phyloP scores from a whole-genome alignment of 2,329 filamentous ascomycete species.

The Orbilia oligospora region DNA sequence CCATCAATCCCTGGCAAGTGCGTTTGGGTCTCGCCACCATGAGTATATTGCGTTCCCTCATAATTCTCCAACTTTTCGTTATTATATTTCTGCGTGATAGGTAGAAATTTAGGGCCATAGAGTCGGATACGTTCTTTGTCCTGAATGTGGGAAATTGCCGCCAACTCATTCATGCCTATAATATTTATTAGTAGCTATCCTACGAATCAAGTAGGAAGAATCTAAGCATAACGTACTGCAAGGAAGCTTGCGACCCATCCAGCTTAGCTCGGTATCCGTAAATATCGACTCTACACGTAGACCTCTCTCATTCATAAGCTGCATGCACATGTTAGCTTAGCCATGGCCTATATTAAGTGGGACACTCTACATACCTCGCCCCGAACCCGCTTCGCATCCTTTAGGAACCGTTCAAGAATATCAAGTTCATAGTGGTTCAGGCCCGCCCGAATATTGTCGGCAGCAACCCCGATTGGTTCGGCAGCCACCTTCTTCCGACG shows the following conservation, averaged over 20 bases:
- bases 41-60: conserved; percentile 47
- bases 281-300: conserved; percentile 71
- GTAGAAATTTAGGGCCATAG: conserved; percentile 53
- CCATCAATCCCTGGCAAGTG: conserved; percentile 26
- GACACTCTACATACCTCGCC: conserved; percentile 70
- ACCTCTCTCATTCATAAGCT: conserved; percentile 51
- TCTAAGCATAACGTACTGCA: conserved; percentile 66
- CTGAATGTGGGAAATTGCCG: conserved; percentile 74
- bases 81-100: conserved; percentile 43
- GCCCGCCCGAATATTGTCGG: conserved; percentile 69
- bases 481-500: conserved; percentile 64
- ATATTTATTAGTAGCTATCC: neutral
- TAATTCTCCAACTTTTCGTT: conserved; percentile 57
- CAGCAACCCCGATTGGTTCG: conserved; percentile 75
- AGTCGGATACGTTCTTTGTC: conserved; percentile 66
- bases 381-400: conserved; percentile 74
- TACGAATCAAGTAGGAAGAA: neutral
- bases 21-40: conserved; percentile 10
- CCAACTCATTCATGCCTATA: conserved; percentile 73
- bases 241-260: conserved; percentile 81
- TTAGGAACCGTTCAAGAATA: conserved; percentile 77
- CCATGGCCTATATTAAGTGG: neutral
- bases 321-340: neutral
- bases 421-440: conserved; percentile 75
- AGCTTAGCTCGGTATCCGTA: conserved; percentile 77